A percentile compares a stretch with the other conserved stretches of the same genome.
These are phyloP conservation scores for Fraxinus baroniana DNA, from an alignment of 305 asterid genomes.

Conservation along the genomic window DNA sequence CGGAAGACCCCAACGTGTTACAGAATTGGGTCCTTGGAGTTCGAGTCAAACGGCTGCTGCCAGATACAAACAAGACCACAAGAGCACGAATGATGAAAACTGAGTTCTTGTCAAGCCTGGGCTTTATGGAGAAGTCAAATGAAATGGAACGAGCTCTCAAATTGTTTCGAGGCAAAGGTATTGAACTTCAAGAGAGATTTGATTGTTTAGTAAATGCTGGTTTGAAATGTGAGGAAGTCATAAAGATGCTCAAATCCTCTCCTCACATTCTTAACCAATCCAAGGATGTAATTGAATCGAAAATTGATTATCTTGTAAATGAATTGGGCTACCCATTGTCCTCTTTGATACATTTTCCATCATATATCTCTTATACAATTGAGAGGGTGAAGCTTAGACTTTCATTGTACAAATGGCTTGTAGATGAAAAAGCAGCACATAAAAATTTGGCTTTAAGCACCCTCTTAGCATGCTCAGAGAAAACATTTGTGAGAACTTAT, in stretches of 20 bases:
- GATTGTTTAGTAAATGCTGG: constrained; percentile 63
- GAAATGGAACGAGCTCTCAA: constrained; percentile 62
- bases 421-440: constrained; percentile 37
- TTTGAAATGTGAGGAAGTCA: constrained; percentile 46
- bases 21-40: constrained; percentile 50
- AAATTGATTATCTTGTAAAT: constrained; percentile 49
- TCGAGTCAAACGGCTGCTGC: constrained; percentile 34
- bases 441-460: constrained; percentile 62
- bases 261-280: constrained; percentile 73
- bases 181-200: constrained; percentile 73
- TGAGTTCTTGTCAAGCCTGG: constrained; percentile 62
- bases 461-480: constrained; percentile 55
- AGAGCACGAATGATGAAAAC: constrained; percentile 41
- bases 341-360: constrained; percentile 50
- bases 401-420: constrained; percentile 68
- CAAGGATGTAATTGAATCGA: constrained; percentile 45
- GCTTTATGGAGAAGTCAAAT: constrained; percentile 56
- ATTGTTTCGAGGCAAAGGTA: constrained; percentile 55
- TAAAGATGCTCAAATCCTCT: constrained; percentile 44
- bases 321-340: constrained; percentile 56
- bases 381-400: constrained; percentile 62
- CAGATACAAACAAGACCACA: constrained; percentile 25
- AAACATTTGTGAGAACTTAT: constrained; percentile 38
- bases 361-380: constrained; percentile 44
- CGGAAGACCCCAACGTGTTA: constrained; percentile 53